Base-by-base conservation (phyloP, 2,329 filamentous ascomycete genomes). In the Bipolaris zeicola region DNA sequence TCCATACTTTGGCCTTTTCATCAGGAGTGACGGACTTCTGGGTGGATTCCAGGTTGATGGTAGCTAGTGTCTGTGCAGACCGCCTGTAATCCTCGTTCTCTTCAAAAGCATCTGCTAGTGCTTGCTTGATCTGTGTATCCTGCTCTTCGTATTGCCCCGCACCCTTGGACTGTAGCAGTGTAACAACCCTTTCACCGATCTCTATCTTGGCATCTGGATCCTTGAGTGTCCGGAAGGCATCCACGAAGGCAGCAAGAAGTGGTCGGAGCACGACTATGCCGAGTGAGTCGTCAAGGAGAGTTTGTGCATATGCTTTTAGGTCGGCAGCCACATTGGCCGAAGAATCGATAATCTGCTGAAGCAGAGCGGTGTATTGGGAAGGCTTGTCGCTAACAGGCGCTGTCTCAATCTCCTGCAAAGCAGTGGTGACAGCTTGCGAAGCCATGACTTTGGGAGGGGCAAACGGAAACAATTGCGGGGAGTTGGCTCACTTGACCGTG, bases 11-110 rank as follows among this genome's bases (percentile, higher is more conserved):
- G 7, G 92, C 91, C 77, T 92, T 93, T 65, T 94, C 90, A 67
- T 91, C 87, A 72, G 92, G 88, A 26, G 88, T 87, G 34, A 97
- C 87, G 54, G 90, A 87, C 46, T 94, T 89, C 79, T 96, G 92
- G 2, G 92, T 93, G 55, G 86, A 89, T 73, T 99, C 94, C 44
- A 98, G 87, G 33, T 92, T 90, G 66, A 98, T 96, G 36, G 88
- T 89, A 69, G 91, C 86, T 6, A 99, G 84, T 8, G 85, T 82
- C 71, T 88, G 87, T 26, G 95, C 95, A 0, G 94, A 92, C 28
- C 85, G 85, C 20, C 84, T 79, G 75, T 89, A 96, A 74, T 96
- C 91, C 46, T 96, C 91, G 63, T 90, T 86, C 54, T 80, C 79
- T 77, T 98, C 92, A 79, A 95, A 89, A 11, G 92, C 91, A 57